phyloP scores from a whole-genome alignment of 345 rosid genomes.

The Citrus mangshanensis region DNA sequence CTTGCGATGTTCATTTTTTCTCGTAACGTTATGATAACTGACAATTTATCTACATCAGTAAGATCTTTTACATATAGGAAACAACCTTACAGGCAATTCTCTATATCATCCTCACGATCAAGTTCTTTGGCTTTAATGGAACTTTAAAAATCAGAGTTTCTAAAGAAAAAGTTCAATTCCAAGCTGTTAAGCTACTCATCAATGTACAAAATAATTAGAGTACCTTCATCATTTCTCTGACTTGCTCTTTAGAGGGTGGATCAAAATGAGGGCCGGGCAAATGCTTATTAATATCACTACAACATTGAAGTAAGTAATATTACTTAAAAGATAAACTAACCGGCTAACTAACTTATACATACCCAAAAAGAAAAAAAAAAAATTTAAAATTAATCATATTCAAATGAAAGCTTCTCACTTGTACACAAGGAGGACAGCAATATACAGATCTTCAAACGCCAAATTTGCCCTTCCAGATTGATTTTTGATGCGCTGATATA shows the following conservation, averaged over 20 bases:
- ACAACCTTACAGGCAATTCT: background rate
- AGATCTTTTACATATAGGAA: background rate
- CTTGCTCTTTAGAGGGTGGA: constrained; percentile 76
- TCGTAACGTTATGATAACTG: background rate
- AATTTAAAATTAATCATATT: background rate
- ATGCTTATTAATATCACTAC: constrained; percentile 80
- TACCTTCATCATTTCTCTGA: constrained; percentile 64
- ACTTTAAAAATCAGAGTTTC: background rate
- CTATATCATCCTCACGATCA: background rate
- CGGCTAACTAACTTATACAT: background rate
- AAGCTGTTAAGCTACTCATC: background rate
- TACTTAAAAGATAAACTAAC: background rate
- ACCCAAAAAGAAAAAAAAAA: background rate
- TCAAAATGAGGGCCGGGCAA: constrained; percentile 97
- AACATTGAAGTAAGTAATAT: background rate
- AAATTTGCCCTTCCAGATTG: constrained; percentile 54
- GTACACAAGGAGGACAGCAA: constrained; percentile 79
- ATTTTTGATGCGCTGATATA: constrained; percentile 46
- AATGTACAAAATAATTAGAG: constrained; percentile 1
- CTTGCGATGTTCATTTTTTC: background rate
- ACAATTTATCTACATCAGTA: background rate
- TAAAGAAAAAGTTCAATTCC: background rate
- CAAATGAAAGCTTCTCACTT: constrained; percentile 42
- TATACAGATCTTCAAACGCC: constrained; percentile 80
- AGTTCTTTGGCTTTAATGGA: background rate